Conservation (phyloP, 2,329 filamentous ascomycete genomes). For the Pseudogymnoascus sp. region DNA sequence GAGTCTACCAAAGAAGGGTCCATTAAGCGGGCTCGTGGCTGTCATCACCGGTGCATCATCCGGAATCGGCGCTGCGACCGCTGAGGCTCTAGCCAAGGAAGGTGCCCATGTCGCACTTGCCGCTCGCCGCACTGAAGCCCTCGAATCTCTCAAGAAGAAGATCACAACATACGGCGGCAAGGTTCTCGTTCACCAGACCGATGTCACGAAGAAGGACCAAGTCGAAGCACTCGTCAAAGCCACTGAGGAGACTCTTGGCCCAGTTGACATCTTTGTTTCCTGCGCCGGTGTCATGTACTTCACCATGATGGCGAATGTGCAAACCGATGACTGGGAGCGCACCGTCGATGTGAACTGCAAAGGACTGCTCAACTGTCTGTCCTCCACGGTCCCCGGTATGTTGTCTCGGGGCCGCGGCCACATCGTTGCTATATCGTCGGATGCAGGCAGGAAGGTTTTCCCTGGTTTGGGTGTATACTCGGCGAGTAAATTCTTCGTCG, state of each 20-base stretch:
- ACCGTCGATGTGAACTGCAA: slow-evolving; percentile 86
- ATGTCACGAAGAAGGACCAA: slow-evolving; percentile 60
- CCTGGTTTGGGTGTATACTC: slow-evolving; percentile 76
- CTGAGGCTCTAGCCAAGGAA: slow-evolving; percentile 58
- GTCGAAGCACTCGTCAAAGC: slow-evolving; percentile 58
- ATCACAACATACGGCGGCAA: slow-evolving; percentile 52
- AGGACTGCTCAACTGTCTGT: slow-evolving; percentile 65
- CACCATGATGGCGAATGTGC: slow-evolving; percentile 74
- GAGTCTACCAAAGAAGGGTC: slow-evolving; percentile 43
- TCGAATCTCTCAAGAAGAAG: slow-evolving; percentile 58
- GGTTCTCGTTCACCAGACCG: slow-evolving; percentile 61
- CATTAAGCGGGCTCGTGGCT: slow-evolving; percentile 61
- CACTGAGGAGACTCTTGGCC: slow-evolving; percentile 55
- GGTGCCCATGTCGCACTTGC: slow-evolving; percentile 66
- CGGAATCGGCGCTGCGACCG: slow-evolving; percentile 70
- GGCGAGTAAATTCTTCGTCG: slow-evolving; percentile 78
- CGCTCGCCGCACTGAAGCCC: slow-evolving; percentile 60
- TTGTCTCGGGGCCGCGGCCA: slow-evolving; percentile 61
- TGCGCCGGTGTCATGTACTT: slow-evolving; percentile 85
- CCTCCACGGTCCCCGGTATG: slow-evolving; percentile 64
- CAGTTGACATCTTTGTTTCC: slow-evolving; percentile 69
- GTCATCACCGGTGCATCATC: slow-evolving; percentile 75
- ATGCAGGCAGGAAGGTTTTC: slow-evolving; percentile 75
- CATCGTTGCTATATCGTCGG: slow-evolving; percentile 74
- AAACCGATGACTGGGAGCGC: slow-evolving; percentile 69